Evolutionary conservation across 23 red algal species (phyloP).

Genomic region (Pyropia haitanensis): DNA sequence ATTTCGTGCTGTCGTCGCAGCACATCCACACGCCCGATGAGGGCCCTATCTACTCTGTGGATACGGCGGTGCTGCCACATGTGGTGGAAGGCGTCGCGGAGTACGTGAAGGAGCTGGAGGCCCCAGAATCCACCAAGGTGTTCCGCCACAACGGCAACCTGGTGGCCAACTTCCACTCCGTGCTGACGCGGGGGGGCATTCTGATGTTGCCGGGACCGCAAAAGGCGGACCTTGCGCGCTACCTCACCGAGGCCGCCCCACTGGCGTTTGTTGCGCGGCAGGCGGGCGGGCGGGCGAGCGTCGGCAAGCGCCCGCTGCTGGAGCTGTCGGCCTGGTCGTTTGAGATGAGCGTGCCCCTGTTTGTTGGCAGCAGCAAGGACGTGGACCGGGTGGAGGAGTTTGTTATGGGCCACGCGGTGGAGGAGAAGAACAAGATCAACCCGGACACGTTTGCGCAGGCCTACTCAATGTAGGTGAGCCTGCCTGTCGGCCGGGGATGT

Average conservation of each 20-base stretch:
- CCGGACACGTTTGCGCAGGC: constrained; percentile 14
- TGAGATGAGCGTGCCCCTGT: constrained; percentile 96
- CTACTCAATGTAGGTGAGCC: too few relatives aligned
- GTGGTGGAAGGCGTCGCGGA: constrained; percentile 73
- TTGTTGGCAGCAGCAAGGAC: constrained; percentile 63
- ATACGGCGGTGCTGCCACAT: constrained; percentile 67
- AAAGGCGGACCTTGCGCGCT: constrained; percentile 76
- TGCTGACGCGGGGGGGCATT: constrained; percentile 84
- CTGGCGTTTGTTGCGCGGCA: constrained; percentile 92
- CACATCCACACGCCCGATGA: constrained; percentile 67
- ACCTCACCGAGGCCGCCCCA: constrained; percentile 80
- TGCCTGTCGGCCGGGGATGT: too few relatives aligned
- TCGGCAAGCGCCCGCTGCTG: constrained; percentile 80
- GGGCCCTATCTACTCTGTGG: constrained; percentile 77
- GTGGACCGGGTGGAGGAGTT: constrained; percentile 81
- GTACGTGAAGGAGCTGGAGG: constrained; percentile 62
- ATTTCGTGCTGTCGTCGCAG: constrained; percentile 85
- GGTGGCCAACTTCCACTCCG: constrained; percentile 88
- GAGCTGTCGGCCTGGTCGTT: constrained; percentile 89
- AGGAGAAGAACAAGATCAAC: constrained; percentile 67
- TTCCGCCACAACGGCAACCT: constrained; percentile 82
- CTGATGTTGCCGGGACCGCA: constrained; percentile 91
- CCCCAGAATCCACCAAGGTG: constrained; percentile 33
- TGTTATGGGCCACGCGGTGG: constrained; percentile 34
- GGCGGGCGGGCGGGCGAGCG: constrained; percentile 80